These are phyloP conservation scores for Cucumis hystrix DNA, from an alignment of 306 rosid genomes.

Conservation along the genomic window DNA sequence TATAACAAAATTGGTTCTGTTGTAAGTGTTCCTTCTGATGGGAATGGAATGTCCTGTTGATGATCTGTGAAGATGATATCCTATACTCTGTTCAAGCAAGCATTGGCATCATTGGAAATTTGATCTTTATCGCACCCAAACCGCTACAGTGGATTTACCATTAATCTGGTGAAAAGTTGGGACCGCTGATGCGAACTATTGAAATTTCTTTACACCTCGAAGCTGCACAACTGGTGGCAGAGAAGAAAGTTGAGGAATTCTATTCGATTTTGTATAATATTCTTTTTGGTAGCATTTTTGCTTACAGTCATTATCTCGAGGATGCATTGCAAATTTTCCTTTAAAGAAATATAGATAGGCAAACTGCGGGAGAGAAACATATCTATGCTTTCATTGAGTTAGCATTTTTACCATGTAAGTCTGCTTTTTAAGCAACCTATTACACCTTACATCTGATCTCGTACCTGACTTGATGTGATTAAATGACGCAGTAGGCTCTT, in stretches of 20 bases:
- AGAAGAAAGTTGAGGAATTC: slow-evolving; percentile 44
- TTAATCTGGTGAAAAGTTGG: slow-evolving; percentile 15
- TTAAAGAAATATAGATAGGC: slow-evolving; percentile 17
- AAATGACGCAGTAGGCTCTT: not conserved
- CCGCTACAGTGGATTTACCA: not conserved
- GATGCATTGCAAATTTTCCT: slow-evolving; percentile 32
- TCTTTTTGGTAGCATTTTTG: slow-evolving; percentile 11
- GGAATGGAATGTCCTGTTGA: not conserved
- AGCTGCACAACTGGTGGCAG: slow-evolving; percentile 37
- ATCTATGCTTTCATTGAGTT: slow-evolving; percentile 9
- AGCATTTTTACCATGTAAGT: not conserved
- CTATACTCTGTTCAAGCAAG: not conserved
- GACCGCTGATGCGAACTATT: slow-evolving; percentile 18
- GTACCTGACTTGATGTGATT: not conserved
- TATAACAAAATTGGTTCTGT: not conserved
- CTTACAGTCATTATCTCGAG: slow-evolving; percentile 10
- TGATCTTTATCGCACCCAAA: not conserved
- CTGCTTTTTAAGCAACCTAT: not conserved
- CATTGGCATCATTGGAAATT: not conserved
- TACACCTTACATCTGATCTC: not conserved
- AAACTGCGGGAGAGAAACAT: slow-evolving; percentile 16
- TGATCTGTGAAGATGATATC: not conserved
- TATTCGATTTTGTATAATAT: slow-evolving; percentile 47
- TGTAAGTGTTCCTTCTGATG: not conserved
- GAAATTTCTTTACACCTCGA: slow-evolving; percentile 23